phyloP scores from a whole-genome alignment of 1,284 basidiomycete species.

The Leccinum fallax region DNA sequence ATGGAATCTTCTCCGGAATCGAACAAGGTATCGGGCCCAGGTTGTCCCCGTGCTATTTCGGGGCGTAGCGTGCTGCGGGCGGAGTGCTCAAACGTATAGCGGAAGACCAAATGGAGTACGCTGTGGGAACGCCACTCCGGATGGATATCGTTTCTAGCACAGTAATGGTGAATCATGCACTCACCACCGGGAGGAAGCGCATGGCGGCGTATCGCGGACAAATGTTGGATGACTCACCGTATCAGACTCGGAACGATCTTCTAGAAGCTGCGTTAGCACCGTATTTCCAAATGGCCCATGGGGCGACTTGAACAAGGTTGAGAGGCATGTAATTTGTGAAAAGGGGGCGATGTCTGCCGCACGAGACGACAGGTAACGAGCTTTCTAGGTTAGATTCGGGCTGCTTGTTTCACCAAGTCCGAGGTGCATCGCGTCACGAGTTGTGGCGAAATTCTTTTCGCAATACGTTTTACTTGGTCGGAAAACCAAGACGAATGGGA shows the following conservation, averaged over 20 bases:
- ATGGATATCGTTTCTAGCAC: not conserved
- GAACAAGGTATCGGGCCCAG: not conserved
- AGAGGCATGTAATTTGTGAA: constrained; percentile 1
- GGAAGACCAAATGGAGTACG: constrained; percentile 13
- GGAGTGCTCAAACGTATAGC: not conserved
- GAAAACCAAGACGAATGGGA: not conserved
- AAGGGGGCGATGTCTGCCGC: not conserved
- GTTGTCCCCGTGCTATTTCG: constrained; percentile 5
- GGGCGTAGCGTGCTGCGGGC: not conserved
- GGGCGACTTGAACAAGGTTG: constrained; percentile 6
- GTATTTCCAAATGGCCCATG: constrained; percentile 10
- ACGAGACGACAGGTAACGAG: constrained; percentile 1
- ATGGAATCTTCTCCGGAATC: constrained; percentile 1
- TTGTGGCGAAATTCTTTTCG: not conserved
- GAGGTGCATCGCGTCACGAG: not conserved
- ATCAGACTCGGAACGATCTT: not conserved
- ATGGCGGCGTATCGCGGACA: constrained; percentile 4
- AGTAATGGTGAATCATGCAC: not conserved
- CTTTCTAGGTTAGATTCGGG: constrained; percentile 4
- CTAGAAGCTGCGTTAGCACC: constrained; percentile 2
- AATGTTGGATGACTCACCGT: not conserved
- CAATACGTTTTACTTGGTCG: not conserved
- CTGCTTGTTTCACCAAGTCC: too few species aligned
- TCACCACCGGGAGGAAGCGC: not conserved
- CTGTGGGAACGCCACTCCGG: not conserved